phyloP scores from a whole-genome alignment of 2,329 filamentous ascomycete species.

The Fusarium irregulare region DNA sequence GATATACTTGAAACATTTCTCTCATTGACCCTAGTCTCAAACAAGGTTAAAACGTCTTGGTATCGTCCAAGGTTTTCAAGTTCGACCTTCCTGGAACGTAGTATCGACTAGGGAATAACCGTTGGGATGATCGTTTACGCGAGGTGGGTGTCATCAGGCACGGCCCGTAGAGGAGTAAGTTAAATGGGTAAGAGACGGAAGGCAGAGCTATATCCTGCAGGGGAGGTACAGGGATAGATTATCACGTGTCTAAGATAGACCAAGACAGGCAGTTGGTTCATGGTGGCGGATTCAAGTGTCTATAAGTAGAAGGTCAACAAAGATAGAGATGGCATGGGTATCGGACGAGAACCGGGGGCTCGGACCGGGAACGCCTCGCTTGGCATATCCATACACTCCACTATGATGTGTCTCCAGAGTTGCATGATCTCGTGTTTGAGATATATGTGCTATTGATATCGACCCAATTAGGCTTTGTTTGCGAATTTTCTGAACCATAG shows the following conservation, averaged over 20 bases:
- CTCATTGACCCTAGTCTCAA: neutral
- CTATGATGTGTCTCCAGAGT: neutral
- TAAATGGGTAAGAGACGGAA: neutral
- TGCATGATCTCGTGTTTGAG: neutral
- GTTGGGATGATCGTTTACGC: neutral
- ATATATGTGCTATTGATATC: neutral
- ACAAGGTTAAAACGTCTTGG: neutral
- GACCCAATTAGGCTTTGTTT: neutral
- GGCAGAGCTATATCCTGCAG: neutral
- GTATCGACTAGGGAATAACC: neutral
- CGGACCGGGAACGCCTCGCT: neutral
- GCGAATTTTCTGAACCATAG: neutral
- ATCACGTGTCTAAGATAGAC: neutral
- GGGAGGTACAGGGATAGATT: too few relatives aligned
- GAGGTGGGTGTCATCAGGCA: neutral
- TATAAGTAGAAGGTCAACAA: neutral
- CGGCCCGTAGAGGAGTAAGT: neutral
- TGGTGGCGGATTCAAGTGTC: neutral
- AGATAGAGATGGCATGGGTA: neutral
- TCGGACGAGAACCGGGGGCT: neutral
- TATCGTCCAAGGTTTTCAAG: neutral
- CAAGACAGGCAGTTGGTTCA: neutral
- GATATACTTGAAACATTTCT: neutral
- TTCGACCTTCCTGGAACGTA: constrained; percentile 1
- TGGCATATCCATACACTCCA: neutral